phyloP scores from a whole-genome alignment of 331 rosid species.

The Telfairia occidentalis region DNA sequence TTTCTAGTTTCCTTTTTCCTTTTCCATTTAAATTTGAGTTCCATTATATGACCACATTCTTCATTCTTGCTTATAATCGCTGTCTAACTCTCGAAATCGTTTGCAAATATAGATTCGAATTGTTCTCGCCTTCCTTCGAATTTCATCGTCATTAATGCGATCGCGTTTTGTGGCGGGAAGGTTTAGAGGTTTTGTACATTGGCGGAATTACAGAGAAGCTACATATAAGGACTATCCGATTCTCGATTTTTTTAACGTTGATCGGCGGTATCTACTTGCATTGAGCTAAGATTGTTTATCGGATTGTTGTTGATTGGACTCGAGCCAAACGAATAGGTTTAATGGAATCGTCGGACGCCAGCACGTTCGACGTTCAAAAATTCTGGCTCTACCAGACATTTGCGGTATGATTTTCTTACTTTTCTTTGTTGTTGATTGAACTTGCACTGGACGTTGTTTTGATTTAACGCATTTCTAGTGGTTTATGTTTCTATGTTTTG shows the following conservation, averaged over 20 bases:
- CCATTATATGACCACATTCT: neutral
- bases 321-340: neutral
- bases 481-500: neutral
- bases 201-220: neutral
- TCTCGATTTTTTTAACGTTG: neutral
- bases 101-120: no score
- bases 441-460: neutral
- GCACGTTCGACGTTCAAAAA: constrained; percentile 13
- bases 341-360: neutral
- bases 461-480: neutral
- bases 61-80: neutral
- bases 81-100: neutral
- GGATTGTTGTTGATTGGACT: neutral
- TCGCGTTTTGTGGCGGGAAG: neutral
- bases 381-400: constrained; percentile 27
- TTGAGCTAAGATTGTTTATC: neutral
- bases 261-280: neutral
- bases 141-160: neutral
- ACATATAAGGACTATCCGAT: neutral
- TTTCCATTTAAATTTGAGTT: neutral
- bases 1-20: neutral
- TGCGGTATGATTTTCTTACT: neutral
- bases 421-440: no score
- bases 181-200: constrained; percentile 3
- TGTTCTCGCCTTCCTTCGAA: neutral